A percentile compares a stretch with the other conserved stretches of the same genome.
Conservation (phyloP, 352 stramenopile species). For the Phytophthora hybrid region DNA sequence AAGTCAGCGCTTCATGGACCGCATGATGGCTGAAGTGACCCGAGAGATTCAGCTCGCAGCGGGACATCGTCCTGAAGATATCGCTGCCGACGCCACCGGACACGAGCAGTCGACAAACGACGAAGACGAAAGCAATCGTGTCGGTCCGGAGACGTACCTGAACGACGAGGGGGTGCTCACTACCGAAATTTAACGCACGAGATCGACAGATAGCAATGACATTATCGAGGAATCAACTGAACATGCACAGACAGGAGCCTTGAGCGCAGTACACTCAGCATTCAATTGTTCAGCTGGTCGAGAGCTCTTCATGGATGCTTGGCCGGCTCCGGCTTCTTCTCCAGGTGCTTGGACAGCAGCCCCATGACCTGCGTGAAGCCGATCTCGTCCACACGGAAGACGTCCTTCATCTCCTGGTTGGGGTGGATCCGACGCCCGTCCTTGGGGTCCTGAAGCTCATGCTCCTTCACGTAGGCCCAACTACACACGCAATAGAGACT, state of each 20-base stretch:
- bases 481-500: slow-evolving; percentile 27
- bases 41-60: slow-evolving; percentile 56
- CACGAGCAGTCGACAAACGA: slow-evolving; percentile 27
- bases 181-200: slow-evolving; percentile 56
- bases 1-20: slow-evolving; percentile 83
- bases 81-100: slow-evolving; percentile 2
- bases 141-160: slow-evolving; percentile 73
- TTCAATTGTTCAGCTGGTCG: not conserved
- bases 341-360: slow-evolving; percentile 74
- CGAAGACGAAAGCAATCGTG: slow-evolving; percentile 42
- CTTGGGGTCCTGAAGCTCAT: slow-evolving; percentile 78
- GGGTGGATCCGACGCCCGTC: slow-evolving; percentile 76
- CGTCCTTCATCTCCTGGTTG: slow-evolving; percentile 71
- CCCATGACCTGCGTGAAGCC: slow-evolving; percentile 80
- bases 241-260: not conserved
- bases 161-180: slow-evolving; percentile 77
- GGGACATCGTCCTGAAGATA: slow-evolving; percentile 10
- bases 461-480: slow-evolving; percentile 81
- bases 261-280: not conserved
- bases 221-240: slow-evolving; percentile 18
- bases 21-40: slow-evolving; percentile 72
- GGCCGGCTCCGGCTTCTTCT: slow-evolving; percentile 39
- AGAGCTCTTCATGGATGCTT: slow-evolving; percentile 11
- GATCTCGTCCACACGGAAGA: slow-evolving; percentile 75
- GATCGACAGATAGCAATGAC: slow-evolving; percentile 6